phyloP scores from a whole-genome alignment of 495 filamentous ascomycete genomes.

The Hypoxylon lienhwacheense region DNA sequence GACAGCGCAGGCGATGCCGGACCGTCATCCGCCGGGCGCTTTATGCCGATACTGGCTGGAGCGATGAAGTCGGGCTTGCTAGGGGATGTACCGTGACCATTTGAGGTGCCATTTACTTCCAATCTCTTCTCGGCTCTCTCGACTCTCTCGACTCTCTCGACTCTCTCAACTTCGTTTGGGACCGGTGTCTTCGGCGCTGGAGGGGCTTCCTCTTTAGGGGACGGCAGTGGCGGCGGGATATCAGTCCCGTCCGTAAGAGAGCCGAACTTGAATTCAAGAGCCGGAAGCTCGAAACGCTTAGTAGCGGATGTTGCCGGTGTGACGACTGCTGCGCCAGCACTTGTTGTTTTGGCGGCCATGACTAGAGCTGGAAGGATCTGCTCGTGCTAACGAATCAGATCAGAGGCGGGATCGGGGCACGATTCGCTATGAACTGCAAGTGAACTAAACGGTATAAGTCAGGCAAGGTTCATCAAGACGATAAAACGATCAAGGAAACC shows the following conservation, averaged over 20 bases:
- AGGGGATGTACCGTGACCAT: conserved; percentile 42
- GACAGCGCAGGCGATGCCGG: conserved; percentile 51
- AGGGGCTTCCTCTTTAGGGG: conserved; percentile 50
- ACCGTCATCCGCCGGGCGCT: conserved; percentile 47
- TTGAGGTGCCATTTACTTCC: conserved; percentile 37
- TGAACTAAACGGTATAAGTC: conserved; percentile 12
- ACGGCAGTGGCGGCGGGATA: conserved; percentile 58
- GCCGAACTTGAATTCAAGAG: conserved; percentile 53
- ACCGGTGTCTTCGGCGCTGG: conserved; percentile 41
- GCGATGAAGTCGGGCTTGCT: conserved; percentile 34
- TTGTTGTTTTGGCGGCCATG: conserved; percentile 32
- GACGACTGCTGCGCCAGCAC: conserved; percentile 25
- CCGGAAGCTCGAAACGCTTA: conserved; percentile 57
- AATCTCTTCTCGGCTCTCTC: too few relatives aligned
- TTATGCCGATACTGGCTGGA: conserved; percentile 40
- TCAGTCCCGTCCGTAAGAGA: conserved; percentile 60
- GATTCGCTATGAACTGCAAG: conserved; percentile 17
- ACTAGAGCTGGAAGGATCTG: conserved; percentile 1
- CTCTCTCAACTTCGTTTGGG: conserved; percentile 29
- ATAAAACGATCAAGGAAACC: conserved; percentile 19
- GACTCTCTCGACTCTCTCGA: too few relatives aligned
- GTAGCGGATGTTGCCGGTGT: conserved; percentile 25
- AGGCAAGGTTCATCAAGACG: conserved; percentile 12
- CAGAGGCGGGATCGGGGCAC: conserved; percentile 13
- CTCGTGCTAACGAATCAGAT: conserved; percentile 11